A percentile compares a stretch with the other conserved stretches of the same genome.
phyloP scores from a whole-genome alignment of 768 basidiomycete genomes.

The Pulveroboletus sp. region DNA sequence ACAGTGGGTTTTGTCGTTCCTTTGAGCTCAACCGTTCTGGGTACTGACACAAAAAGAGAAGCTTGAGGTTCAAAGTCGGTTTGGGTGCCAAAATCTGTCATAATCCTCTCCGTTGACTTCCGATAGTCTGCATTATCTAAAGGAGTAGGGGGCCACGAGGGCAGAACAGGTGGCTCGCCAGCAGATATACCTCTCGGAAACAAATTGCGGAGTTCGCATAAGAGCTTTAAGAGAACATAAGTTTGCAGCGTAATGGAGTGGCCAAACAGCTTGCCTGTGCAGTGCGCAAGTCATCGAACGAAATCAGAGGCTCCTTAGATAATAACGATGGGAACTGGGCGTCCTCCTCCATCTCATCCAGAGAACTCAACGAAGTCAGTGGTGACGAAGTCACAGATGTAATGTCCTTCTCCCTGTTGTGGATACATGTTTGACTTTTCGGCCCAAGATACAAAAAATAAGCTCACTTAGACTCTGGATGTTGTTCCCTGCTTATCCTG shows the following conservation, averaged over 20 bases:
- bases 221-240: slow-evolving; percentile 29
- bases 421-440: background rate
- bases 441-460: background rate
- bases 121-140: background rate
- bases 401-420: slow-evolving; percentile 17
- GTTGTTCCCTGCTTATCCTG: slow-evolving; percentile 52
- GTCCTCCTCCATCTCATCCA: slow-evolving; percentile 52
- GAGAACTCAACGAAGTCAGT: slow-evolving; percentile 66
- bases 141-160: background rate
- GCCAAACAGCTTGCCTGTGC: slow-evolving; percentile 46
- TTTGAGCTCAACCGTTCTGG: slow-evolving; percentile 16
- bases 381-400: slow-evolving; percentile 65
- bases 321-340: slow-evolving; percentile 21
- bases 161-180: background rate
- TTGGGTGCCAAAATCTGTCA: slow-evolving; percentile 24
- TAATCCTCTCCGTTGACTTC: slow-evolving; percentile 8
- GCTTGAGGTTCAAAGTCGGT: slow-evolving; percentile 22
- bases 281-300: slow-evolving; percentile 47
- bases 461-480: slow-evolving; percentile 40
- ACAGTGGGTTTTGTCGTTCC: slow-evolving; percentile 17
- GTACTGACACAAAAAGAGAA: slow-evolving; percentile 1
- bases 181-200: slow-evolving; percentile 11
- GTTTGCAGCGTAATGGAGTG: slow-evolving; percentile 3
- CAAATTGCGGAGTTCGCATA: slow-evolving; percentile 35
- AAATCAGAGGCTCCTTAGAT: slow-evolving; percentile 27